A percentile compares a stretch with the other conserved stretches of the same genome.
phyloP scores from a whole-genome alignment of 1,284 basidiomycete genomes.

The Omphalotus olearius region DNA sequence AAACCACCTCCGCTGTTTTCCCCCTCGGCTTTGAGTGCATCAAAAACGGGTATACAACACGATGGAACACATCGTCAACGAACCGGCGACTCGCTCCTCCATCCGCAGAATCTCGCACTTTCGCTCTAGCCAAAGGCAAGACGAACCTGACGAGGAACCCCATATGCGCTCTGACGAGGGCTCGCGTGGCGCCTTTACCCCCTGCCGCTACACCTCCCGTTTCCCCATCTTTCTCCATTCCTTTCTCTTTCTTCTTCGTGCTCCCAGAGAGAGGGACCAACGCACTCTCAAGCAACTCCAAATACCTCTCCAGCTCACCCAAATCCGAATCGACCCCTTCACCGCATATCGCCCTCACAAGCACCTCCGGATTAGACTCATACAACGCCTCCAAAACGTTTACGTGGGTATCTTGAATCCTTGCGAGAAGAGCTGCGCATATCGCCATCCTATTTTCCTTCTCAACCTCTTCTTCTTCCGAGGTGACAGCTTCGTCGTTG shows the following conservation, averaged over 20 bases:
- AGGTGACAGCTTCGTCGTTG: too few relatives aligned
- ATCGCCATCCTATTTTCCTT: slow-evolving; percentile 38
- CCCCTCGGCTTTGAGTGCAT: slow-evolving; percentile 69
- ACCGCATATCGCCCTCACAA: too few relatives aligned
- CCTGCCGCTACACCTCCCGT: too few relatives aligned
- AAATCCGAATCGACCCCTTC: slow-evolving; percentile 34
- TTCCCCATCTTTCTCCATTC: too few relatives aligned
- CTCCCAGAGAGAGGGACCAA: too few relatives aligned
- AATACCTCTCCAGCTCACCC: slow-evolving; percentile 34
- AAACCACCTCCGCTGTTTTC: slow-evolving; percentile 57
- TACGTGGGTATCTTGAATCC: slow-evolving; percentile 60
- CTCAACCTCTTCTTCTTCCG: slow-evolving; percentile 24
- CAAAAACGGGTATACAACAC: slow-evolving; percentile 68
- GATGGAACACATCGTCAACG: slow-evolving; percentile 46
- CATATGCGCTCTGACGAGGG: slow-evolving; percentile 56
- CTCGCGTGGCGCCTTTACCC: slow-evolving; percentile 32
- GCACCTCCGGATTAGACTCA: slow-evolving; percentile 10
- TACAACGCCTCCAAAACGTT: slow-evolving; percentile 69
- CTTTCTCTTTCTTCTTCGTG: too few relatives aligned
- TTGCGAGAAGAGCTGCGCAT: slow-evolving; percentile 50
- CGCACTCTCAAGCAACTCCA: slow-evolving; percentile 41
- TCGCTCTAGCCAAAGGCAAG: too few relatives aligned
- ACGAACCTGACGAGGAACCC: slow-evolving; percentile 42
- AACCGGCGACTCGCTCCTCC: not conserved
- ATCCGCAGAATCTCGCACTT: slow-evolving; percentile 15